Base-by-base conservation (phyloP, 2,329 filamentous ascomycete species). In the Hymenoscyphus infarciens region DNA sequence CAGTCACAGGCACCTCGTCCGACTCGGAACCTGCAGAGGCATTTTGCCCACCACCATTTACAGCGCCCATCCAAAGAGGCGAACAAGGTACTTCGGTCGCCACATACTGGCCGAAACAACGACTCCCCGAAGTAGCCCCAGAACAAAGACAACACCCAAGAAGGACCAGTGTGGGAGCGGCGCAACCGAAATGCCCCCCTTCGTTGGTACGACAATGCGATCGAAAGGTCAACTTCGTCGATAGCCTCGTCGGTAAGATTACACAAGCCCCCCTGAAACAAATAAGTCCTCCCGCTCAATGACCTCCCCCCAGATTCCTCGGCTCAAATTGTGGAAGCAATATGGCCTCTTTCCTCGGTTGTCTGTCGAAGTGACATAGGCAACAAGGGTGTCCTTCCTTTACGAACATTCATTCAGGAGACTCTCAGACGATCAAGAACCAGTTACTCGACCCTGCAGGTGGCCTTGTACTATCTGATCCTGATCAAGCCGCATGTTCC, bases 361-460 rank as follows among this genome's bases (percentile, higher is more conserved):
- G 84, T 89, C 63, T 90, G 90, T 76, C 87, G 88, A 71, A 87
- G 83, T 71, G 90, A 94, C 74, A 80, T 84, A 67, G 87, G 86
- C 64, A 83, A 83, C 74, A 91, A 90, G 75, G 87, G 89, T 59
- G 90, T 97, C 65, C 81, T 99, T 68, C 93, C 94, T 64, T 82
- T 99, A 72, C 90, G 93, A 69, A 96, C 90, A 60, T 99, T 98
- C 75, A 98, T 99, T 72, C 93, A 98, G 78, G 95, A 98, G 82
- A 98, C 95, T 22, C 82, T 99, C 68, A 90, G 93, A 70, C 87
- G 95, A 71, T 99, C 95, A 64, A 88, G 94, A 72, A 97, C 95
- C 53, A 97, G 93, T 79, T 99, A 97, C 79, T 98, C 94, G 63
- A 99, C 95, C 33, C 81, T 99, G 61, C 95, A 98, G 78, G 95